Conservation (phyloP, 805 yeast species). For the Lipomyces yamanashiensis region DNA sequence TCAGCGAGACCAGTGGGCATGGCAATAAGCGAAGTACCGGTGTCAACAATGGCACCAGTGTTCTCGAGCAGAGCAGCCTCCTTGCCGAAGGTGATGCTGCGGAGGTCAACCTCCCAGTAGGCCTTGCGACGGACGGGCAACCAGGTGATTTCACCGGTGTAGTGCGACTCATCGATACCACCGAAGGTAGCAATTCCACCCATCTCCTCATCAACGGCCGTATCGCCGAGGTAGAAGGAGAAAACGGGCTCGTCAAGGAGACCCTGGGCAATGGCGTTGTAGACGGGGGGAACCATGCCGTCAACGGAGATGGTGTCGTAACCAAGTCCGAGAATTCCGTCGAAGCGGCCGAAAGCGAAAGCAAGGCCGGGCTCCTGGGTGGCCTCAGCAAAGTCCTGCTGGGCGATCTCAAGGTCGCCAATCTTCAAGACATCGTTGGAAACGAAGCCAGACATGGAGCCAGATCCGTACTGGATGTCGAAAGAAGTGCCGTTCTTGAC, state of each 20-base stretch:
- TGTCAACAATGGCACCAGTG: slow-evolving; percentile 97
- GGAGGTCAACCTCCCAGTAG: slow-evolving; percentile 97
- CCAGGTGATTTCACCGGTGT: slow-evolving; percentile 85
- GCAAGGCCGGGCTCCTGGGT: slow-evolving; percentile 97
- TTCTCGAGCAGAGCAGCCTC: slow-evolving; percentile 81
- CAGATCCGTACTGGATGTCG: slow-evolving; percentile 88
- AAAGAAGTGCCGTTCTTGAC: slow-evolving; percentile 85
- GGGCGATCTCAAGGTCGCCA: slow-evolving; percentile 82
- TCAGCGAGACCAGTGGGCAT: slow-evolving; percentile 96
- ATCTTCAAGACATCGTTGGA: slow-evolving; percentile 81
- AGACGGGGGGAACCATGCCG: slow-evolving; percentile 89
- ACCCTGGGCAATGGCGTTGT: slow-evolving; percentile 82
- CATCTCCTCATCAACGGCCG: slow-evolving; percentile 57
- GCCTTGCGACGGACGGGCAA: slow-evolving; percentile 99
- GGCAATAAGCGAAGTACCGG: slow-evolving; percentile 96
- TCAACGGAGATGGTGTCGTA: slow-evolving; percentile 90
- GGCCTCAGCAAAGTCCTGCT: slow-evolving; percentile 96
- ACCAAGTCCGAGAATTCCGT: slow-evolving; percentile 94
- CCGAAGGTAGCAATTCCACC: slow-evolving; percentile 97
- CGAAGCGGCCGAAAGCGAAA: slow-evolving; percentile 98
- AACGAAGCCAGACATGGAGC: slow-evolving; percentile 88
- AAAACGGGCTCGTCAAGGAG: slow-evolving; percentile 83
- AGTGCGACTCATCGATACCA: slow-evolving; percentile 80
- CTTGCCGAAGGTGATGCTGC: slow-evolving; percentile 88
- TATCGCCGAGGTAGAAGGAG: slow-evolving; percentile 88